A percentile compares a stretch with the other conserved stretches of the same genome.
phyloP scores from a whole-genome alignment of 2,329 filamentous ascomycete genomes.

The Claviceps digitariae region DNA sequence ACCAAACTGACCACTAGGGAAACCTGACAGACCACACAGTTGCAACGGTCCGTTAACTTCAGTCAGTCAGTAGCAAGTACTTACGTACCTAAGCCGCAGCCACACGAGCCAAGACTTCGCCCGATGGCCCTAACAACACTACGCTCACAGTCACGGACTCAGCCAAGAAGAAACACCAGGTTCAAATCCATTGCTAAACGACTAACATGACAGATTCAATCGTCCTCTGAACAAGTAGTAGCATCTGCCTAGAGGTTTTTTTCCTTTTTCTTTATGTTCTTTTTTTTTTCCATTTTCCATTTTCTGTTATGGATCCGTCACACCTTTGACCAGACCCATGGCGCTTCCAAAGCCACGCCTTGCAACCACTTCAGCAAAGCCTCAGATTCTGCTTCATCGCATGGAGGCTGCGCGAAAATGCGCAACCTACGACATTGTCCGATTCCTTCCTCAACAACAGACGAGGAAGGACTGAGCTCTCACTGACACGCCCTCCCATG shows the following conservation, averaged over 20 bases:
- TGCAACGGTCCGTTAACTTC: too few species aligned
- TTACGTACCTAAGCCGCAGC: too few species aligned
- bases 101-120: too few species aligned
- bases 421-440: slow-evolving; percentile 13
- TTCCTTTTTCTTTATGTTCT: neutral
- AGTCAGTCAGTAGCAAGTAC: too few species aligned
- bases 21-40: too few species aligned
- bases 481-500: neutral
- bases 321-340: slow-evolving; percentile 12
- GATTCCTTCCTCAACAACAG: neutral
- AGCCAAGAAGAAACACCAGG: neutral
- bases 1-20: too few species aligned
- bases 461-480: slow-evolving; percentile 1
- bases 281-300: neutral
- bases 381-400: slow-evolving; percentile 4
- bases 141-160: neutral
- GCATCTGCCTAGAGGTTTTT: too few species aligned
- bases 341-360: slow-evolving; percentile 15
- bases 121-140: too few species aligned
- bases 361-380: slow-evolving; percentile 16
- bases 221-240: too few species aligned
- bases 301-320: slow-evolving; percentile 7
- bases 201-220: slow-evolving; percentile 31
- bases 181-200: neutral
- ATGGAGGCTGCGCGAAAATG: slow-evolving; percentile 9